Evolutionary conservation across 2,329 filamentous ascomycete species (phyloP).

Genomic region (Fusarium hainanense): DNA sequence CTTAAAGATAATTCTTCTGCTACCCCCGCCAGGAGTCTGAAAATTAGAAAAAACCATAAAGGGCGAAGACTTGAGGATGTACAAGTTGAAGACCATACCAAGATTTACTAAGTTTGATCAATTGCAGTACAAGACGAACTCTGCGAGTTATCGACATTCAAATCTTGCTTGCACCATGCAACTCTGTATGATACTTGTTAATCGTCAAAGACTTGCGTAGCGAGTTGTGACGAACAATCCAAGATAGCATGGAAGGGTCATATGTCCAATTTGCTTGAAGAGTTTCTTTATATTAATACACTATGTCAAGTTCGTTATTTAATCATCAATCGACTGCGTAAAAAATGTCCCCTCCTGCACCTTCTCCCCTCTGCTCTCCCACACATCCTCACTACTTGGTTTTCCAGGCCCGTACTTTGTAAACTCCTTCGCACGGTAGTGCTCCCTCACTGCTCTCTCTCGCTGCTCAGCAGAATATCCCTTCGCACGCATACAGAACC

Average conservation of each 20-base stretch:
- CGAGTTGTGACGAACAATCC: background rate
- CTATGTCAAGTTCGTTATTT: background rate
- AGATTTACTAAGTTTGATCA: too few species aligned
- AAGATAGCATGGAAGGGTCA: background rate
- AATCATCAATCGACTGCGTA: slow-evolving; percentile 51
- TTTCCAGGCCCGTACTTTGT: slow-evolving; percentile 71
- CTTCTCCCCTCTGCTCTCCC: slow-evolving; percentile 76
- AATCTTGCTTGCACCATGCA: background rate
- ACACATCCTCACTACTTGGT: slow-evolving; percentile 89
- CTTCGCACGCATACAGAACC: slow-evolving; percentile 94
- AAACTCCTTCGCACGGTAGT: slow-evolving; percentile 74
- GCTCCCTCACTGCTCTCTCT: slow-evolving; percentile 70
- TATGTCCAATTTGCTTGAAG: background rate
- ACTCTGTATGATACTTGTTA: background rate
- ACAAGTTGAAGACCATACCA: too few species aligned
- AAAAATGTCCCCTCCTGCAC: slow-evolving; percentile 64
- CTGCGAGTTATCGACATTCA: background rate
- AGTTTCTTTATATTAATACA: slow-evolving; percentile 7
- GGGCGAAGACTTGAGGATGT: too few species aligned
- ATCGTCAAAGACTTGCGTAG: background rate
- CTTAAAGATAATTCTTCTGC: too few species aligned
- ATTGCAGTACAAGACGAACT: too few species aligned
- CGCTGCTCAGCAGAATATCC: slow-evolving; percentile 69
- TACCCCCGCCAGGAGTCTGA: too few species aligned
- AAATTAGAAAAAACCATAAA: too few species aligned